Percentiles rank a stretch among this genome's conserved stretches.
Conservation (phyloP, 1,284 basidiomycete species). For the Flammula alnicola region DNA sequence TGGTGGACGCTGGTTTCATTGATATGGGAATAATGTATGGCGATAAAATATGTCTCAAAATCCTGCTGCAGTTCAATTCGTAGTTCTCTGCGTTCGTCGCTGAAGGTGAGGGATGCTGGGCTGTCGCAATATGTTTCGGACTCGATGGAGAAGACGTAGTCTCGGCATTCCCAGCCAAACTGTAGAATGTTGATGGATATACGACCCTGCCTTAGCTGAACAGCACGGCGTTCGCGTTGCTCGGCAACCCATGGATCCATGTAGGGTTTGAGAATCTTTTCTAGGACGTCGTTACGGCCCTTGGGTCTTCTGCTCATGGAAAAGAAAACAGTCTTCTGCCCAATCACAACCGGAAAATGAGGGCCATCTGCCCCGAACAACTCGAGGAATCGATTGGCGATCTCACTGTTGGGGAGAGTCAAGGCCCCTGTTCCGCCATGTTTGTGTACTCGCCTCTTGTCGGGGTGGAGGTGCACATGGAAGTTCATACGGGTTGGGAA, state of each 20-base stretch:
- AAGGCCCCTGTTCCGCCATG: slow-evolving; percentile 49
- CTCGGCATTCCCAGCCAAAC: slow-evolving; percentile 61
- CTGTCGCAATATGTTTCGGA: slow-evolving; percentile 44
- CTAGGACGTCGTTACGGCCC: slow-evolving; percentile 41
- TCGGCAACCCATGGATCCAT: slow-evolving; percentile 44
- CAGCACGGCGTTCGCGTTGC: slow-evolving; percentile 34
- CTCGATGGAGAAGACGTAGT: slow-evolving; percentile 59
- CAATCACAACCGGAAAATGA: slow-evolving; percentile 29
- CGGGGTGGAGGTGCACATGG: slow-evolving; percentile 48
- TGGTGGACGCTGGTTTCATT: slow-evolving; percentile 39
- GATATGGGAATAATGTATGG: slow-evolving; percentile 52
- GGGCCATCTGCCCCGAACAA: slow-evolving; percentile 39
- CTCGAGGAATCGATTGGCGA: slow-evolving; percentile 49
- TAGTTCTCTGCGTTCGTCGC: slow-evolving; percentile 52
- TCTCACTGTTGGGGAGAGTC: slow-evolving; percentile 47
- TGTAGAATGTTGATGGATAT: slow-evolving; percentile 45
- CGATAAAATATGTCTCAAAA: slow-evolving; percentile 38
- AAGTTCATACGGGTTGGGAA: slow-evolving; percentile 49
- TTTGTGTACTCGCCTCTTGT: slow-evolving; percentile 30
- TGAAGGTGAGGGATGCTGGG: slow-evolving; percentile 39
- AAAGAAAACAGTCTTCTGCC: slow-evolving; percentile 43
- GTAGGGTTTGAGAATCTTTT: slow-evolving; percentile 50
- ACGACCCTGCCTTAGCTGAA: slow-evolving; percentile 31
- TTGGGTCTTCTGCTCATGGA: slow-evolving; percentile 36
- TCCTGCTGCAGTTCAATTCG: slow-evolving; percentile 36